Percentiles rank a stretch among this genome's conserved stretches.
phyloP scores from a whole-genome alignment of 805 yeast species.

The Candida ponderosae region DNA sequence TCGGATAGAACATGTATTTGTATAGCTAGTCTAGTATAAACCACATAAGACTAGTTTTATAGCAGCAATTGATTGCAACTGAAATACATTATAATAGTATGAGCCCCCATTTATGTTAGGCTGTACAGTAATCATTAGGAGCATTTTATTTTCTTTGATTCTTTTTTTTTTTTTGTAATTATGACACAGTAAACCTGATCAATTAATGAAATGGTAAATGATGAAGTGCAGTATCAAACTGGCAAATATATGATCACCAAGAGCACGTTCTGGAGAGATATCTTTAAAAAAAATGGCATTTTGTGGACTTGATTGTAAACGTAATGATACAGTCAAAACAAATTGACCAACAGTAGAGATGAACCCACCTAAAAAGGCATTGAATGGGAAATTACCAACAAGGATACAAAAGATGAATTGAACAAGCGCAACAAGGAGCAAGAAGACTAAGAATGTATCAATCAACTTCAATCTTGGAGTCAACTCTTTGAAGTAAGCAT shows the following conservation, averaged over 20 bases:
- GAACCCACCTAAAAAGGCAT: slow-evolving; percentile 93
- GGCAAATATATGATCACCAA: slow-evolving; percentile 85
- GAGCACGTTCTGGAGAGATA: slow-evolving; percentile 52
- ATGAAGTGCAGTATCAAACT: slow-evolving; percentile 84
- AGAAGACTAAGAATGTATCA: slow-evolving; percentile 67
- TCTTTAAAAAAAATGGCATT: slow-evolving; percentile 30
- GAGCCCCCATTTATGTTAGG: too few relatives aligned
- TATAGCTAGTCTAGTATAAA: too few relatives aligned
- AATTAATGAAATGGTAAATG: slow-evolving; percentile 86
- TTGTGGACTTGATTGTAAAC: slow-evolving; percentile 56
- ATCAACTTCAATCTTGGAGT: slow-evolving; percentile 51
- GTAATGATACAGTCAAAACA: slow-evolving; percentile 74
- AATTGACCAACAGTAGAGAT: slow-evolving; percentile 91
- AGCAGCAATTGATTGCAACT: too few relatives aligned
- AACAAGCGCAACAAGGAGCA: slow-evolving; percentile 65
- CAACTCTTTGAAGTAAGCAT: slow-evolving; percentile 24
- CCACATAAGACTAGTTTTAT: too few relatives aligned
- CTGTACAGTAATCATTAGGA: too few relatives aligned
- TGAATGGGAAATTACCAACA: slow-evolving; percentile 91
- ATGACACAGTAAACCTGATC: slow-evolving; percentile 12
- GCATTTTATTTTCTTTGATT: slow-evolving; percentile 2
- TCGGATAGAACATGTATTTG: too few relatives aligned
- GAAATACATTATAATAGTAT: too few relatives aligned
- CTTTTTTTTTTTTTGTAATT: not conserved
- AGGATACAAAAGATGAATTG: slow-evolving; percentile 74